phyloP scores from a whole-genome alignment of 352 stramenopile genomes.

The Phytopythium kandeliae region DNA sequence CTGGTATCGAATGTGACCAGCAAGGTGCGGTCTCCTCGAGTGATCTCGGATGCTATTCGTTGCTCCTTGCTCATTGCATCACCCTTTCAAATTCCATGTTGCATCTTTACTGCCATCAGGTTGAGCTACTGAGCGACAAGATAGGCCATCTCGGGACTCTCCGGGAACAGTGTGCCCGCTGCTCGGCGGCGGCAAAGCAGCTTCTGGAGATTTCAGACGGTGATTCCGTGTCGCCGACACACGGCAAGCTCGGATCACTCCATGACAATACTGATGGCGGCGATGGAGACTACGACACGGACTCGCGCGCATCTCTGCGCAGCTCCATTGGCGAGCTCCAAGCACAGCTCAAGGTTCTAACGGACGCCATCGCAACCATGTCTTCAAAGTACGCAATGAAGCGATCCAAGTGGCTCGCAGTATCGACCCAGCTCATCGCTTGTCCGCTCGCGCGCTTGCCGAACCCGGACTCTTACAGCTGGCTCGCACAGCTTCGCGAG shows the following conservation, averaged over 20 bases:
- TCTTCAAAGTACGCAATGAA: slow-evolving; percentile 5
- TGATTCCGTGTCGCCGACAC: background rate
- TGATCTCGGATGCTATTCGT: too few species aligned
- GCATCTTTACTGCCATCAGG: too few species aligned
- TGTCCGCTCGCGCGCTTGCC: slow-evolving; percentile 44
- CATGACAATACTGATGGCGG: slow-evolving; percentile 10
- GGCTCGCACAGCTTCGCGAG: slow-evolving; percentile 66
- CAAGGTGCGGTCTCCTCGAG: slow-evolving; percentile 28
- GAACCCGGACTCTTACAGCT: slow-evolving; percentile 64
- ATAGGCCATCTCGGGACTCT: slow-evolving; percentile 46
- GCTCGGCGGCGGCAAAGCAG: slow-evolving; percentile 25
- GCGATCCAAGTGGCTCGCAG: slow-evolving; percentile 51
- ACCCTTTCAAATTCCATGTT: too few species aligned
- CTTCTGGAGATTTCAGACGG: slow-evolving; percentile 11
- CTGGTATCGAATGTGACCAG: slow-evolving; percentile 47
- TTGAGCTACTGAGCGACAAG: slow-evolving; percentile 50
- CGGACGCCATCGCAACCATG: slow-evolving; percentile 2
- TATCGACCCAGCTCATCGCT: slow-evolving; percentile 61
- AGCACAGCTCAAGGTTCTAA: background rate
- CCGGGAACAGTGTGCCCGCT: slow-evolving; percentile 39
- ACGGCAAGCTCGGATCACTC: background rate
- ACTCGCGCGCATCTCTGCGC: slow-evolving; percentile 5
- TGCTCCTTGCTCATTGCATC: too few species aligned
- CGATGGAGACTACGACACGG: slow-evolving; percentile 15
- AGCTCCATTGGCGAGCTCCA: background rate